phyloP scores from a whole-genome alignment of 768 basidiomycete genomes.

The Suillus weaverae region DNA sequence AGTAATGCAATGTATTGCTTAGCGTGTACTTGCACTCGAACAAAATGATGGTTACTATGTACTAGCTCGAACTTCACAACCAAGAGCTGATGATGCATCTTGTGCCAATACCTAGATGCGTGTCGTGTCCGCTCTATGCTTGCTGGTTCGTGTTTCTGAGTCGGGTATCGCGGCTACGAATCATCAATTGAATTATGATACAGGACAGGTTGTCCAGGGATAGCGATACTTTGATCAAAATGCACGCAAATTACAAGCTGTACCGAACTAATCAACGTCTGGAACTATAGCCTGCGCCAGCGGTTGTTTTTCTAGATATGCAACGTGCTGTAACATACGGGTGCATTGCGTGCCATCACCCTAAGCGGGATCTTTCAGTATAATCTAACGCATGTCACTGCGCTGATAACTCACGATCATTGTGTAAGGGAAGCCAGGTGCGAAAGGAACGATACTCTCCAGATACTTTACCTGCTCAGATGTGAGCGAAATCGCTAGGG shows the following conservation, averaged over 20 bases:
- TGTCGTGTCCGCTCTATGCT: neutral
- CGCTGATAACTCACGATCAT: conserved; percentile 26
- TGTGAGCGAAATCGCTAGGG: conserved; percentile 45
- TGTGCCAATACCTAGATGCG: neutral
- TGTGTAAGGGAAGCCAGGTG: conserved; percentile 42
- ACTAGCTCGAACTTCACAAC: neutral
- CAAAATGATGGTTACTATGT: neutral
- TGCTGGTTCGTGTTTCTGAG: no score
- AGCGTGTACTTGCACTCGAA: neutral
- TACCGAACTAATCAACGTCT: neutral
- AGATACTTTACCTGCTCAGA: conserved; percentile 44
- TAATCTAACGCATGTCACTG: neutral
- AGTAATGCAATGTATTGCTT: neutral
- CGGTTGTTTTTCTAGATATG: conserved; percentile 24
- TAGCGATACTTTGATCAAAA: no score
- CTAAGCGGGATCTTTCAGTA: conserved; percentile 16
- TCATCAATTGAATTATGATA: no score
- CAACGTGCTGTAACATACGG: conserved; percentile 15
- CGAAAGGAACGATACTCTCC: conserved; percentile 43
- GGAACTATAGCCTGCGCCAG: conserved; percentile 14
- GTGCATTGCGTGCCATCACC: conserved; percentile 27
- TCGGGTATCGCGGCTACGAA: no score
- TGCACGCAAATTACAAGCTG: neutral
- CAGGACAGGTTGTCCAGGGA: no score
- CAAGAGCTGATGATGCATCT: neutral